A percentile compares a stretch with the other conserved stretches of the same genome.
Evolutionary conservation across 371 early-diverging fungal species (phyloP).

Genomic region (Rhizopus arrhizus): DNA sequence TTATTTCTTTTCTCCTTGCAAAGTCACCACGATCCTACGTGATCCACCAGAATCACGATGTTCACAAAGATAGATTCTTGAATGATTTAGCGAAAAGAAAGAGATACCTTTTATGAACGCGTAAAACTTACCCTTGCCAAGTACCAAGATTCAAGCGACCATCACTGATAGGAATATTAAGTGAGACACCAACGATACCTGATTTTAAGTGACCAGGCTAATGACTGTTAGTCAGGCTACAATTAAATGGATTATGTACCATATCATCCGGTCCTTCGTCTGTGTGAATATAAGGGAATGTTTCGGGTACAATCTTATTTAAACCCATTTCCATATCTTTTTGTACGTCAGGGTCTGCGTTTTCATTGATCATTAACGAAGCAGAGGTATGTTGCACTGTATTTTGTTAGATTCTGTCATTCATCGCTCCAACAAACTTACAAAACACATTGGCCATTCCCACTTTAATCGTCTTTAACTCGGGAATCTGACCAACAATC

Average conservation of each 20-base stretch:
- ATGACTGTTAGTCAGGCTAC: conserved; percentile 1
- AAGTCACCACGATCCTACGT: conserved; percentile 70
- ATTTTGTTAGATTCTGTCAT: neutral
- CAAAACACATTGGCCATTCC: conserved; percentile 82
- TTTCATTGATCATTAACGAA: conserved; percentile 87
- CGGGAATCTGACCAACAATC: conserved; percentile 64
- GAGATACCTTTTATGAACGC: neutral
- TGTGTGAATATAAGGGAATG: conserved; percentile 75
- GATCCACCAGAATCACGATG: conserved; percentile 63
- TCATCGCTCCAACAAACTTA: conserved; percentile 56
- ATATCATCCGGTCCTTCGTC: conserved; percentile 68
- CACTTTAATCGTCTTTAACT: conserved; percentile 66
- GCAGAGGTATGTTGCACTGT: conserved; percentile 90
- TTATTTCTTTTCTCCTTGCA: conserved; percentile 66
- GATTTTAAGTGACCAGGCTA: conserved; percentile 89
- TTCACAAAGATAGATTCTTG: conserved; percentile 3
- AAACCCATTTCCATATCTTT: conserved; percentile 69
- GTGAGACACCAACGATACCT: conserved; percentile 80
- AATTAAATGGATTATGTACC: conserved; percentile 25
- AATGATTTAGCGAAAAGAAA: neutral
- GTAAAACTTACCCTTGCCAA: conserved; percentile 83
- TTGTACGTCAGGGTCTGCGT: conserved; percentile 80
- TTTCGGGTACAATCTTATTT: conserved; percentile 68
- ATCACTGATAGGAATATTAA: conserved; percentile 85
- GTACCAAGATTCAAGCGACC: conserved; percentile 81